Conservation (phyloP, 202 grass and related monocot species). For the Brachypodium distachyon region DNA sequence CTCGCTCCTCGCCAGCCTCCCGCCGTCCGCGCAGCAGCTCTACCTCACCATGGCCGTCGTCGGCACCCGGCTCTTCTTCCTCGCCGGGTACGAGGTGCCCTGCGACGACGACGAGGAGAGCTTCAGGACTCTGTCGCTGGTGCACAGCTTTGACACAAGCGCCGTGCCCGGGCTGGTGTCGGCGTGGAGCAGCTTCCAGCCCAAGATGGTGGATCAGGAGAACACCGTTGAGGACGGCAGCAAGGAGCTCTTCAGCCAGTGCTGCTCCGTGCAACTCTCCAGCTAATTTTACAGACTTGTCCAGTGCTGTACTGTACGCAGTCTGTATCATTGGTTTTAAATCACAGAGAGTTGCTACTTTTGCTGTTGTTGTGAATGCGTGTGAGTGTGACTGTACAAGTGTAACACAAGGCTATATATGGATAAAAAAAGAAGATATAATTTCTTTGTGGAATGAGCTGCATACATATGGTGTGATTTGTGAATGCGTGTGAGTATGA, state of each 20-base stretch:
- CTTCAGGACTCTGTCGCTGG: constrained; percentile 34
- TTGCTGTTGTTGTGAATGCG: neutral
- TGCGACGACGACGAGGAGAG: neutral
- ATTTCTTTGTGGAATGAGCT: neutral
- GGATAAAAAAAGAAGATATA: neutral
- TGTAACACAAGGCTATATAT: neutral
- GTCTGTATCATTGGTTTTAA: constrained; percentile 16
- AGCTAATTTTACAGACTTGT: constrained; percentile 14
- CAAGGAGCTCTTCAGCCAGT: constrained; percentile 57
- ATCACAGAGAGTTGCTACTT: neutral
- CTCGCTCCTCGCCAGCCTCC: constrained; percentile 35
- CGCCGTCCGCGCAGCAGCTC: constrained; percentile 19
- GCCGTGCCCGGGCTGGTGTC: constrained; percentile 4
- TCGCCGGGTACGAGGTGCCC: constrained; percentile 33
- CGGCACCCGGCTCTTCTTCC: constrained; percentile 45
- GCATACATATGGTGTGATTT: neutral
- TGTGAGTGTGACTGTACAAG: neutral
- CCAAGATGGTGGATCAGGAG: constrained; percentile 28
- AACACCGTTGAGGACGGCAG: constrained; percentile 18
- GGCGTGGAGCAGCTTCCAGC: constrained; percentile 51
- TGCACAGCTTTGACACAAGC: constrained; percentile 53
- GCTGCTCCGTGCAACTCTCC: constrained; percentile 42
- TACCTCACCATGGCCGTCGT: constrained; percentile 59
- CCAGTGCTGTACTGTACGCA: neutral
- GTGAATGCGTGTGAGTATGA: constrained; percentile 1